These are phyloP conservation scores for Ogataea allantospora DNA, from an alignment of 805 yeast species.

Conservation along the genomic window DNA sequence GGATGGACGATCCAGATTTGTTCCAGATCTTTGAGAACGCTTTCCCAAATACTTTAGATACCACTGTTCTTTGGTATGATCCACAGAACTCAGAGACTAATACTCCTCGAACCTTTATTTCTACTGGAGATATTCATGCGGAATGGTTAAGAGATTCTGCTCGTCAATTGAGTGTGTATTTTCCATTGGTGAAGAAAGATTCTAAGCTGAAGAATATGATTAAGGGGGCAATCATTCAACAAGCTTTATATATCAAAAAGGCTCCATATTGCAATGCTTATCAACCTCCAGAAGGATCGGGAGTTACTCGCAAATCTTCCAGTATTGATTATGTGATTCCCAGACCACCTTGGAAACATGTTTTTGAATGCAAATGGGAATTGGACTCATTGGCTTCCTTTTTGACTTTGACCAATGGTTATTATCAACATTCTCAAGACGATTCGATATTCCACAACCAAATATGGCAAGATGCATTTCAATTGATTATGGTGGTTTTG, in stretches of 20 bases:
- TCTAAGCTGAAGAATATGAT: conserved; percentile 48
- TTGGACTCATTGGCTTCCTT: conserved; percentile 84
- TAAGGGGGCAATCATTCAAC: conserved; percentile 78
- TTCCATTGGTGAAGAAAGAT: conserved; percentile 57
- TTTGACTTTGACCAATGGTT: conserved; percentile 70
- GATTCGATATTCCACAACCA: conserved; percentile 43
- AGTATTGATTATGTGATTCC: conserved; percentile 69
- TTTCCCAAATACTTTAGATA: conserved; percentile 84
- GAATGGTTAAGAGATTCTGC: conserved; percentile 92
- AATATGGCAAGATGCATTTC: conserved; percentile 59
- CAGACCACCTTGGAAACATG: conserved; percentile 62
- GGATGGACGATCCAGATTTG: conserved; percentile 61
- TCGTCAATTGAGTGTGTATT: conserved; percentile 75
- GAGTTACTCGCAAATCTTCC: conserved; percentile 47
- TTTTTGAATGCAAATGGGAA: conserved; percentile 89
- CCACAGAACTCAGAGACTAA: conserved; percentile 9
- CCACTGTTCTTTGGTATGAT: conserved; percentile 75
- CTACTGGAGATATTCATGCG: conserved; percentile 91
- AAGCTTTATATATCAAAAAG: conserved; percentile 57
- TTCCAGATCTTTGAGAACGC: conserved; percentile 77
- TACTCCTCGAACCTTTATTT: conserved; percentile 66
- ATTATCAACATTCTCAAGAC: conserved; percentile 55
- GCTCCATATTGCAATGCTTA: conserved; percentile 90
- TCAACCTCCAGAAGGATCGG: conserved; percentile 69
- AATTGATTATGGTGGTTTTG: conserved; percentile 50